A percentile compares a stretch with the other conserved stretches of the same genome.
phyloP scores from a whole-genome alignment of 768 basidiomycete genomes.

The Xanthoconium stramineum region DNA sequence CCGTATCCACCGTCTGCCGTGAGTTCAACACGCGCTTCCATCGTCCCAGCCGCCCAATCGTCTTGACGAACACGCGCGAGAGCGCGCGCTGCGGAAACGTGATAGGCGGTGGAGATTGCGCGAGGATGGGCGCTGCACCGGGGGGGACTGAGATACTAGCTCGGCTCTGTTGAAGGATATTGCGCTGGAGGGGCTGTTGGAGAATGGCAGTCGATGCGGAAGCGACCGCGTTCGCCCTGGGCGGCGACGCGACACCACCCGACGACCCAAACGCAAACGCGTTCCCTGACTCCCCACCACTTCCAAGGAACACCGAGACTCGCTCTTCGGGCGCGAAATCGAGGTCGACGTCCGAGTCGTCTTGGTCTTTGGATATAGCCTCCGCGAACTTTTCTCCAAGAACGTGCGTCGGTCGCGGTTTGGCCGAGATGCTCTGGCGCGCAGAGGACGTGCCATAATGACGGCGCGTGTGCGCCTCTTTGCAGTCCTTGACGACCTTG shows the following conservation, averaged over 20 bases:
- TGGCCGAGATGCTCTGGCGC: slow-evolving; percentile 32
- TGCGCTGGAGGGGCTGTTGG: slow-evolving; percentile 56
- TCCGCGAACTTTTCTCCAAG: slow-evolving; percentile 68
- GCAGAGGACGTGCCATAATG: slow-evolving; percentile 29
- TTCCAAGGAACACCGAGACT: slow-evolving; percentile 35
- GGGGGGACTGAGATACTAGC: slow-evolving; percentile 31
- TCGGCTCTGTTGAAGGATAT: slow-evolving; percentile 47
- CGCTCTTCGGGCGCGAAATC: slow-evolving; percentile 64
- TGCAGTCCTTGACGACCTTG: slow-evolving; percentile 82
- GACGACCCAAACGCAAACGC: slow-evolving; percentile 37
- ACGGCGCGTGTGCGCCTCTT: slow-evolving; percentile 55
- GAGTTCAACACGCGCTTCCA: slow-evolving; percentile 77
- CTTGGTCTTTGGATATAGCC: slow-evolving; percentile 43
- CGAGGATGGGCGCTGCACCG: slow-evolving; percentile 9
- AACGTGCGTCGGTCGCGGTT: slow-evolving; percentile 41
- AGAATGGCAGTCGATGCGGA: slow-evolving; percentile 59
- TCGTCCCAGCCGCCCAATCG: slow-evolving; percentile 76
- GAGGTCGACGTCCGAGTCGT: slow-evolving; percentile 73
- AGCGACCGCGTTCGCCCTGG: slow-evolving; percentile 46
- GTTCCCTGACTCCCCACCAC: slow-evolving; percentile 40
- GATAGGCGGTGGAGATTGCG: slow-evolving; percentile 37
- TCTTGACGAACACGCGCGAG: slow-evolving; percentile 75
- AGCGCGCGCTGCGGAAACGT: slow-evolving; percentile 59
- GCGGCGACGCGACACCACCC: slow-evolving; percentile 27
- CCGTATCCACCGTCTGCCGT: slow-evolving; percentile 35